A percentile compares a stretch with the other conserved stretches of the same genome.
phyloP scores from a whole-genome alignment of 208 protist genomes.

The Lotmaria passim region DNA sequence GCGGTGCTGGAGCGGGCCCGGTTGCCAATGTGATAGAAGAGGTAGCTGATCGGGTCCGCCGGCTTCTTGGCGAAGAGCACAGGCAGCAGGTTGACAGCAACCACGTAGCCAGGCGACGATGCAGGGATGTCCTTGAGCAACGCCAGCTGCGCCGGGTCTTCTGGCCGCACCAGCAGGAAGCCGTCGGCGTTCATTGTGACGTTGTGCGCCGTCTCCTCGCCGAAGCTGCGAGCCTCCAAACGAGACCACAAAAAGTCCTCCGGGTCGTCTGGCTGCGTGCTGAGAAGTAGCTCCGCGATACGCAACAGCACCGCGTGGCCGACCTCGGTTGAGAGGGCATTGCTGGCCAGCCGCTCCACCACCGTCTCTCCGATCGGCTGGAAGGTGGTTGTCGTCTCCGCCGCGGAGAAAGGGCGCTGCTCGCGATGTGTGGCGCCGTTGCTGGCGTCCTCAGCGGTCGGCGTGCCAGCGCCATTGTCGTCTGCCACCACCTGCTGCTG shows the following conservation, averaged over 20 bases:
- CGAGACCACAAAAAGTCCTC: conserved; percentile 65
- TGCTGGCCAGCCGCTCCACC: conserved; percentile 57
- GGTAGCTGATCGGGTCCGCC: conserved; percentile 64
- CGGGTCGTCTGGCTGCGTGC: conserved; percentile 56
- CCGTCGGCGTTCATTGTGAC: conserved; percentile 29
- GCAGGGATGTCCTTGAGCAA: conserved; percentile 60
- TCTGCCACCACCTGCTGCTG: too few species aligned
- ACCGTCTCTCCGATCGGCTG: conserved; percentile 40
- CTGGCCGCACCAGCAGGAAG: conserved; percentile 29
- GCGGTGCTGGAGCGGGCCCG: conserved; percentile 41
- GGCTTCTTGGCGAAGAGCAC: conserved; percentile 71
- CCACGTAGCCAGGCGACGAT: conserved; percentile 46
- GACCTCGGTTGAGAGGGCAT: conserved; percentile 32
- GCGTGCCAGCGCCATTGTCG: not conserved
- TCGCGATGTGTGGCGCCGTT: not conserved
- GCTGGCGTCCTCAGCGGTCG: not conserved
- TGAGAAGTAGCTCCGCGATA: conserved; percentile 52
- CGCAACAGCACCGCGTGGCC: conserved; percentile 29
- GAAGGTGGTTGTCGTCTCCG: conserved; percentile 1
- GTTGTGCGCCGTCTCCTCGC: conserved; percentile 44
- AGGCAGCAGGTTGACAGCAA: conserved; percentile 48
- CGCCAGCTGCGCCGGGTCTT: conserved; percentile 51
- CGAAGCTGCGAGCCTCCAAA: conserved; percentile 51
- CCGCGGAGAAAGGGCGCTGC: conserved; percentile 1
- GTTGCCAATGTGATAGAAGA: conserved; percentile 58